These are phyloP conservation scores for Medicago arabica DNA, from an alignment of 306 rosid genomes.

Conservation along the genomic window DNA sequence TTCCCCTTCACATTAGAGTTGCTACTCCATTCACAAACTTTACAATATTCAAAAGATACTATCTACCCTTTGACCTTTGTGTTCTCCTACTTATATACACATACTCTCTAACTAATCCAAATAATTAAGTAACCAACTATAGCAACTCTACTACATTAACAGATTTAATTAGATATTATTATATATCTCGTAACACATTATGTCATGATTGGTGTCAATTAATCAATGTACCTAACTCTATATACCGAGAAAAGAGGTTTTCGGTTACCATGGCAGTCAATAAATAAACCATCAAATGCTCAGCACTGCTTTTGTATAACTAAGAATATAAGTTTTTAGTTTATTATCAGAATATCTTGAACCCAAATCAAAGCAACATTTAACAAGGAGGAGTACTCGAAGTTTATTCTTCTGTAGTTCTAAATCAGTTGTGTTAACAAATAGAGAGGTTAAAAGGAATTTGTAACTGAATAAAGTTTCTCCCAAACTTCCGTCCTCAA, in stretches of 20 bases:
- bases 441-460: not conserved
- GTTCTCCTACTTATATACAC: too few species aligned
- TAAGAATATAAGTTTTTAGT: slow-evolving; percentile 1
- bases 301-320: not conserved
- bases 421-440: not conserved
- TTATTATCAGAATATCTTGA: not conserved
- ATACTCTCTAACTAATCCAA: too few species aligned
- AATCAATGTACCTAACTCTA: not conserved
- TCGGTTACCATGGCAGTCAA: not conserved
- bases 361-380: not conserved
- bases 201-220: not conserved
- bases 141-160: too few species aligned
- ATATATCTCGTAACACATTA: not conserved
- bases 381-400: not conserved
- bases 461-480: not conserved
- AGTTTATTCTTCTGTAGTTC: not conserved
- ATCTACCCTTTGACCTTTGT: not conserved
- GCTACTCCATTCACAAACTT: not conserved
- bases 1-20: not conserved
- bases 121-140: too few species aligned
- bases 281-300: slow-evolving; percentile 1
- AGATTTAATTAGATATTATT: too few species aligned
- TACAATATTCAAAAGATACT: not conserved
- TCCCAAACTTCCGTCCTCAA: not conserved
- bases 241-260: too few species aligned